Base-by-base conservation (phyloP, 257 asterid species). In the Solanum habrochaites region DNA sequence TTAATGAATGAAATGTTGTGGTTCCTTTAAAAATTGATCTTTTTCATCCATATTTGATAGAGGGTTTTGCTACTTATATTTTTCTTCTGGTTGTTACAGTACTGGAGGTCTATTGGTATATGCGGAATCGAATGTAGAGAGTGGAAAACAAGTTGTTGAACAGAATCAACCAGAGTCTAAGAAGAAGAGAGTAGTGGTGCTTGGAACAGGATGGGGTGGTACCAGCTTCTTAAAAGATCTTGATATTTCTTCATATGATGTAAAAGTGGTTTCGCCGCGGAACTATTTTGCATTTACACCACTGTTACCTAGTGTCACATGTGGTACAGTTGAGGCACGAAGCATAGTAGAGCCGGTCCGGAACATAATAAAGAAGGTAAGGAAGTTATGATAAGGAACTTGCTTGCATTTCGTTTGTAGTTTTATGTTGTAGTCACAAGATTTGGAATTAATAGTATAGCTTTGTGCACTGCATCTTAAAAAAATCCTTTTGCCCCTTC, bases 171-270 rank as follows among this genome's bases (percentile, higher is more conserved):
- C 12, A 1, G 85, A 27, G 5, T 18, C 85, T 6, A 58, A 85
- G 70, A 85, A 70, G 69, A 85, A 85, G 58, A 73, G 52, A 72
- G 25, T 85, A 62, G 87, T 85, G 87, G 87, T 85, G 25, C 87
- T 85, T 35, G 87, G 87, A 85, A 85, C 87, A 49, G 87, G 87
- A 49, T 85, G 87, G 87, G 87, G 74, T n/a, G 87, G 73, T 47
- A 85, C 87, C 8, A 85, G 82, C 70, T 85, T 85, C 42, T n/a
- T 85, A 78, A 85, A 73, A 13, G 82, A 72, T 72, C 60, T 85
- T 75, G 82, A 73, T 47, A 78, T 71, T 86, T 70, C 84, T 85
- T 85, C 87, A 21, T 85, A 85, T 73, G 83, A 85, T 35, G 87
- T 85, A 21, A 40, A 52, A 43, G 87, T 85, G 71, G 82, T 85